Percentiles rank a stretch among this genome's conserved stretches.
These are phyloP conservation scores for Pseudogymnoascus pannorum DNA, from an alignment of 2,329 filamentous ascomycete species.

Conservation along the genomic window DNA sequence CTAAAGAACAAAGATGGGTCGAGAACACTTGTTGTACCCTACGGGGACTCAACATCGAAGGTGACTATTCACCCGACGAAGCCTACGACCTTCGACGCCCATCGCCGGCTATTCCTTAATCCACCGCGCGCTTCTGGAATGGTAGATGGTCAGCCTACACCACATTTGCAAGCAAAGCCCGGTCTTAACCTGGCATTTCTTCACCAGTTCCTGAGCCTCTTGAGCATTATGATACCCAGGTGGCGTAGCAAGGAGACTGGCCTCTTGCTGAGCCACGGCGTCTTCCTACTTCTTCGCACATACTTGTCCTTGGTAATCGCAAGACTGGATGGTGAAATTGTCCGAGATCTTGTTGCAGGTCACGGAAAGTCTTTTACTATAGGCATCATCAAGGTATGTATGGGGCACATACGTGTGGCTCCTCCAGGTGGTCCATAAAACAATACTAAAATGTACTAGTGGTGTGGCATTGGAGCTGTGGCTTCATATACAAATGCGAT, in stretches of 20 bases:
- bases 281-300: slow-evolving; percentile 85
- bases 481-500: slow-evolving; percentile 97
- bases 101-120: slow-evolving; percentile 85
- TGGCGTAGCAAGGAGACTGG: slow-evolving; percentile 96
- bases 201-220: slow-evolving; percentile 89
- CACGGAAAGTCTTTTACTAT: slow-evolving; percentile 82
- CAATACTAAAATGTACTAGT: slow-evolving; percentile 38
- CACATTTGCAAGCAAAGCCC: slow-evolving; percentile 79
- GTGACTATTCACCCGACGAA: slow-evolving; percentile 89
- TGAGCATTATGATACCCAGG: slow-evolving; percentile 95
- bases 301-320: slow-evolving; percentile 93
- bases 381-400: slow-evolving; percentile 69
- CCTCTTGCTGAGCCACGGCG: slow-evolving; percentile 76
- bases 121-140: slow-evolving; percentile 78
- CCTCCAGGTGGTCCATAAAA: not conserved
- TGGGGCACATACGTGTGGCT: slow-evolving; percentile 14
- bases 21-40: slow-evolving; percentile 89
- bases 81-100: slow-evolving; percentile 89
- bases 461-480: slow-evolving; percentile 88
- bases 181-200: slow-evolving; percentile 92
- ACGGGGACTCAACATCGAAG: slow-evolving; percentile 79
- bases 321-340: slow-evolving; percentile 88
- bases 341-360: slow-evolving; percentile 90
- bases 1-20: slow-evolving; percentile 91
- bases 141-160: slow-evolving; percentile 52